Evolutionary conservation across 768 basidiomycete species (phyloP), one percentile per base, ranked within the genome.

Genomic region (Lentinula sp.): DNA sequence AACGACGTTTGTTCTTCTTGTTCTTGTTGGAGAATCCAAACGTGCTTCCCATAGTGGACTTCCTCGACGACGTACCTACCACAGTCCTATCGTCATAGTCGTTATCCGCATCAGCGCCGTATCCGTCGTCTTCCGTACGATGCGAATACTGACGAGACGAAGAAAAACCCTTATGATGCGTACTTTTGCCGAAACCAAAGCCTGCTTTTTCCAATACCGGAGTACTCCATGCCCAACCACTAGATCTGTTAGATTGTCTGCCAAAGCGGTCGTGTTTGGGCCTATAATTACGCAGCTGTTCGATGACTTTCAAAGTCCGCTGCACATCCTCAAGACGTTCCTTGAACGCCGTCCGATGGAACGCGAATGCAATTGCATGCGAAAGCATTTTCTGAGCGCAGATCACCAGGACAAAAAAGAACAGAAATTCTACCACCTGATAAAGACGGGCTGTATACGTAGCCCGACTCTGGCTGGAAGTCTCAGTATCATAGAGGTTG

Each of bases 281-380:
- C 16, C 81, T 82, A 69, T 88, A 88, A 53, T 80, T 72, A 34
- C 88, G 84, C 16, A 92, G 79, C 63, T 78, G 78, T 70, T 92
- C 90, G 57, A 92, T 80, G 45, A 84, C 83, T 3, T 69, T 69
- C 3, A 91, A 76, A 1, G 84, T 76, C 43, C 76, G 71, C 60
- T 76, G 72, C 5, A 91, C 79, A n/a, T 75, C 73, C 9, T 83
- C 78, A 4, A 91, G 73, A 53, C 90, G 88, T 37, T 92, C 90
- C 65, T 78, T 80, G 69, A 84, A 93, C 9, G 91, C 91, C 3
- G 82, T 86, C n/a, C 78, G 82, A 69, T 92, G 89, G 71, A 93
- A 93, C 18, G 81, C 78, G 65, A 89, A 88, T 0, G 90, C 89
- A 37, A 91, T 82, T 37, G 81, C 77, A 66, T 91, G 89, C 1